A percentile compares a stretch with the other conserved stretches of the same genome.
Evolutionary conservation across 1,139 yeast genomes (phyloP).

Genomic region (Hansenula sp.): DNA sequence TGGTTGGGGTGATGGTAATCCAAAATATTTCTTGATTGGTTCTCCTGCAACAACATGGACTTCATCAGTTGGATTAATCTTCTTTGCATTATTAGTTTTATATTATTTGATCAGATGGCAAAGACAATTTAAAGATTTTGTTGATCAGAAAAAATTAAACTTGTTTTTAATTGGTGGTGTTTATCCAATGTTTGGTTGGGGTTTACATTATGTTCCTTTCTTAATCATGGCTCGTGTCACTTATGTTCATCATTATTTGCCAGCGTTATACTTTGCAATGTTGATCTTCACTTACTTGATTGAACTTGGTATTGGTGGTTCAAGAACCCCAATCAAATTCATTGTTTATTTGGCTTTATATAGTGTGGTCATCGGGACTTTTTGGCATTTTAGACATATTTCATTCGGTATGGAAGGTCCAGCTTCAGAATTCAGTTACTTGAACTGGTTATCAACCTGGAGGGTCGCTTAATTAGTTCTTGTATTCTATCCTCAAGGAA

Average conservation of each 20-base stretch:
- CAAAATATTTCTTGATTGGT: constrained; percentile 86
- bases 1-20: constrained; percentile 82
- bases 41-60: constrained; percentile 95
- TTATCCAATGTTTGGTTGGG: constrained; percentile 92
- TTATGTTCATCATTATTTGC: constrained; percentile 94
- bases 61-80: constrained; percentile 66
- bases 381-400: constrained; percentile 70
- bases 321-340: constrained; percentile 22
- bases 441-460: constrained; percentile 81
- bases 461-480: constrained; percentile 36
- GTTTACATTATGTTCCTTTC: constrained; percentile 87
- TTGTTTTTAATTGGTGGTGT: constrained; percentile 75
- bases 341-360: constrained; percentile 42
- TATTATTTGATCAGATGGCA: constrained; percentile 84
- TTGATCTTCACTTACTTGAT: constrained; percentile 72
- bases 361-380: constrained; percentile 58
- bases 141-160: constrained; percentile 33
- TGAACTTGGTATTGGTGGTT: constrained; percentile 32
- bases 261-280: constrained; percentile 95
- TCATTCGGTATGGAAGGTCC: constrained; percentile 93
- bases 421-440: constrained; percentile 57
- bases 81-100: constrained; percentile 54
- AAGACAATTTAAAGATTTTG: constrained; percentile 79
- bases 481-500: no score
- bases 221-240: constrained; percentile 96